A percentile compares a stretch with the other conserved stretches of the same genome.
Evolutionary conservation across 495 filamentous ascomycete genomes (phyloP).

Genomic region (Penicillium tannophilum): DNA sequence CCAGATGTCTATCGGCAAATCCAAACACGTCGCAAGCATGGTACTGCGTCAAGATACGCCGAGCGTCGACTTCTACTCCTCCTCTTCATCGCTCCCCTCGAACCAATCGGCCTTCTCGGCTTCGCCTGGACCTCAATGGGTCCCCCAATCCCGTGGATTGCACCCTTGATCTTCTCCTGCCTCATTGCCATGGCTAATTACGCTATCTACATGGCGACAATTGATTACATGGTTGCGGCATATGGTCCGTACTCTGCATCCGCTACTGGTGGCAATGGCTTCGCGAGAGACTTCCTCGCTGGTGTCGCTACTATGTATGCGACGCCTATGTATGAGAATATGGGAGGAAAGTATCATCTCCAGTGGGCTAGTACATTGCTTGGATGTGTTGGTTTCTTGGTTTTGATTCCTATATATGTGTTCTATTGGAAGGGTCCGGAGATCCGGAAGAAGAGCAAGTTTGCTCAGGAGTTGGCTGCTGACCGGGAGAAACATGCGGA

Average conservation of each 20-base stretch:
- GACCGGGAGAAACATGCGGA: constrained; percentile 22
- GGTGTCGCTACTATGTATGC: constrained; percentile 51
- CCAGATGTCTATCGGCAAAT: constrained; percentile 62
- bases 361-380: constrained; percentile 50
- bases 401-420: constrained; percentile 50
- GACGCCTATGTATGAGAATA: constrained; percentile 41
- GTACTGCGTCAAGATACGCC: constrained; percentile 52
- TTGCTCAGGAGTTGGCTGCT: constrained; percentile 38
- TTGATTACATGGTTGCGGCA: constrained; percentile 83
- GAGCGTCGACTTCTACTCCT: constrained; percentile 60
- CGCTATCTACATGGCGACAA: constrained; percentile 76
- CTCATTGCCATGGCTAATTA: constrained; percentile 73
- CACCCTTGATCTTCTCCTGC: constrained; percentile 57
- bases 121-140: constrained; percentile 69
- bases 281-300: constrained; percentile 50
- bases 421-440: constrained; percentile 54
- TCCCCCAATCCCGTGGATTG: constrained; percentile 63
- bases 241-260: constrained; percentile 80
- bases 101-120: constrained; percentile 68
- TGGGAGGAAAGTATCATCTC: constrained; percentile 34
- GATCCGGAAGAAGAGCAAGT: constrained; percentile 48
- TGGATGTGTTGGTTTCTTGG: constrained; percentile 42
- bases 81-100: constrained; percentile 63
- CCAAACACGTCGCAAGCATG: constrained; percentile 43
- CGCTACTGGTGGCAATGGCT: constrained; percentile 72